phyloP scores from a whole-genome alignment of 805 yeast genomes.

The Ogataea zsoltii region DNA sequence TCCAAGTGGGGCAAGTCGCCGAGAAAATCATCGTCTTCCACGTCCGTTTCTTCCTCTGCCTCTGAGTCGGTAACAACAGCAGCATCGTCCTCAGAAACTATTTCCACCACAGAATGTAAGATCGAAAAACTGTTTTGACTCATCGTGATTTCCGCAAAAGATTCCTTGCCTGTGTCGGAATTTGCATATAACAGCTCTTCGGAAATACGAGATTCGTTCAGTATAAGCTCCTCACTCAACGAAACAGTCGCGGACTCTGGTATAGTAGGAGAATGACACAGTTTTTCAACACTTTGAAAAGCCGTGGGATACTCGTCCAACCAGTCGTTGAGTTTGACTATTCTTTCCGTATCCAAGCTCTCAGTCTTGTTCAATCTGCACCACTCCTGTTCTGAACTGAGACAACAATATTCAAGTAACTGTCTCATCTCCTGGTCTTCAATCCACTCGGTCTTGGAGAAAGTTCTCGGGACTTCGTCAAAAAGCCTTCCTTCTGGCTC shows the following conservation, averaged over 20 bases:
- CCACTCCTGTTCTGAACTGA: slow-evolving; percentile 27
- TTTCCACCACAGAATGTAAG: slow-evolving; percentile 13
- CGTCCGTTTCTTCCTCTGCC: slow-evolving; percentile 22
- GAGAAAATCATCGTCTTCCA: slow-evolving; percentile 25
- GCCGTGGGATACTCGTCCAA: slow-evolving; percentile 32
- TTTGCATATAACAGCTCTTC: slow-evolving; percentile 17
- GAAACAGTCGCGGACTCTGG: slow-evolving; percentile 6
- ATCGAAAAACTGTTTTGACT: slow-evolving; percentile 6
- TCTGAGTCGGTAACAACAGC: slow-evolving; percentile 1
- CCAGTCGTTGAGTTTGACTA: slow-evolving; percentile 25
- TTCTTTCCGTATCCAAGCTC: slow-evolving; percentile 15
- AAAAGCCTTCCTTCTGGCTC: slow-evolving; percentile 31
- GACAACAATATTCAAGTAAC: slow-evolving; percentile 33
- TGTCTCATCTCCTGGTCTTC: slow-evolving; percentile 39
- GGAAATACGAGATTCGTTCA: slow-evolving; percentile 9
- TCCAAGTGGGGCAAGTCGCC: slow-evolving; percentile 29
- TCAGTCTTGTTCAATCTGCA: slow-evolving; percentile 11
- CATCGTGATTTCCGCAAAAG: too few relatives aligned
- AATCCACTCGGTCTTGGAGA: slow-evolving; percentile 38
- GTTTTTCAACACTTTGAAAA: slow-evolving; percentile 29
- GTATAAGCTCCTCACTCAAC: slow-evolving; percentile 5
- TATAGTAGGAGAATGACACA: slow-evolving; percentile 14
- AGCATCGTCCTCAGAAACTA: slow-evolving; percentile 12
- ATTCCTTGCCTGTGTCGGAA: neutral
- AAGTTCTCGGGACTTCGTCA: slow-evolving; percentile 29